Evolutionary conservation across 345 rosid genomes (phyloP).

Genomic region (Euphorbia peplus): DNA sequence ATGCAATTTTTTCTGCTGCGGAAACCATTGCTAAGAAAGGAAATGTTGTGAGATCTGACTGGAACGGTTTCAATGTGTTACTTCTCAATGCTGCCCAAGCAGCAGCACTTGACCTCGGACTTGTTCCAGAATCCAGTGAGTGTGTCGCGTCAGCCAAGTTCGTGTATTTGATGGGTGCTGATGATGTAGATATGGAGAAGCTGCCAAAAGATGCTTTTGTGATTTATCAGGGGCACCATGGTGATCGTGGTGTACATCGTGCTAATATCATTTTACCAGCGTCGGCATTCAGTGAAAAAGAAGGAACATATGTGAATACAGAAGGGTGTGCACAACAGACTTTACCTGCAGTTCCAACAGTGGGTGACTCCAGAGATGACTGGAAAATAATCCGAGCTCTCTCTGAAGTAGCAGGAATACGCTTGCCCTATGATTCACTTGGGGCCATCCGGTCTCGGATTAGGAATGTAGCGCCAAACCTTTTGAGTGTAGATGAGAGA

Average conservation of each 20-base stretch:
- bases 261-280: slow-evolving; percentile 95
- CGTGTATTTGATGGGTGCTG: slow-evolving; percentile 95
- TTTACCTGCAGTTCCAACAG: slow-evolving; percentile 93
- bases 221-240: slow-evolving; percentile 97
- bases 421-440: slow-evolving; percentile 69
- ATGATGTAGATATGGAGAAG: slow-evolving; percentile 77
- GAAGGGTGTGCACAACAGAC: slow-evolving; percentile 91
- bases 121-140: slow-evolving; percentile 65
- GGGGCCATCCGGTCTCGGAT: slow-evolving; percentile 69
- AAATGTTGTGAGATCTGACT: slow-evolving; percentile 75
- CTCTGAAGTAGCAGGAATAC: slow-evolving; percentile 76
- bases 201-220: slow-evolving; percentile 86
- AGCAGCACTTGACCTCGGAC: slow-evolving; percentile 97
- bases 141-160: slow-evolving; percentile 77
- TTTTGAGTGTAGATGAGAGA: slow-evolving; percentile 65
- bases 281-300: slow-evolving; percentile 89
- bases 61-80: slow-evolving; percentile 91
- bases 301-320: slow-evolving; percentile 89
- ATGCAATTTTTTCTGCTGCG: slow-evolving; percentile 68
- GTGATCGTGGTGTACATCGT: slow-evolving; percentile 77
- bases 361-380: slow-evolving; percentile 96
- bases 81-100: slow-evolving; percentile 96
- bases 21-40: slow-evolving; percentile 70
- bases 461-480: slow-evolving; percentile 81
- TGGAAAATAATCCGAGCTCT: slow-evolving; percentile 95